Base-by-base conservation (phyloP, 768 basidiomycete genomes). In the Scleroderma bovista region DNA sequence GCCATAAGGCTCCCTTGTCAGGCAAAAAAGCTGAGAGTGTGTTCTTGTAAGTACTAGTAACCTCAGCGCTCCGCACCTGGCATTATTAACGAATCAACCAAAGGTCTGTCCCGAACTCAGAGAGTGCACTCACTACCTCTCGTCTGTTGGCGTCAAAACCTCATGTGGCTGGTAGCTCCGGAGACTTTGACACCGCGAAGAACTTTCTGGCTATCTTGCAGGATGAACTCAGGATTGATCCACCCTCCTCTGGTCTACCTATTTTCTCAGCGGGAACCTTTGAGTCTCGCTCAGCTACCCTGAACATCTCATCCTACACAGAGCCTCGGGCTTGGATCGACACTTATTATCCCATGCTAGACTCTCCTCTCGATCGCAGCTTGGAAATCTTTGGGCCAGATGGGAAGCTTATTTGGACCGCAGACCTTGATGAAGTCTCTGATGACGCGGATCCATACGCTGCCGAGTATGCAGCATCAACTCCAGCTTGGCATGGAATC, bases 281-380 rank as follows among this genome's bases (percentile, higher is more conserved):
- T 19, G 73, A 74, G 44, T 81, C 80, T 49, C 76, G 70, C 23
- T 63, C 69, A 17, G 80, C 81, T 5, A 83, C 82, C 4, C 64
- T 79, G 16, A 63, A 69, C 23, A 75, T 80, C 47, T 61, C 73
- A 15, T 60, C 66, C 47, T 67, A 71, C 29, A 60, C 54, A 33
- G 55, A 64, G 15, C 76, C 79, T 2, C 65, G 58, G 10, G 83
- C 77, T 49, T 86, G 84, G 83, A 80, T 86, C 52, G 79, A 79
- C 49, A 73, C 72, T 31, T 91, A 91, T 68, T 90, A 83, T 65
- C 86, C 88, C 13, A 69, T 84, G 29, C 72, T 89, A 71, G 87
- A 88, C 67, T 77, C 72, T 6, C 84, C 86, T 16, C 67, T 86
- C 23, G 72, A 78, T 37, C 70, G 76, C 33, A 73, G 75, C 46